Conservation (phyloP, 208 protist genomes). For the Wallacemonas sp. region DNA sequence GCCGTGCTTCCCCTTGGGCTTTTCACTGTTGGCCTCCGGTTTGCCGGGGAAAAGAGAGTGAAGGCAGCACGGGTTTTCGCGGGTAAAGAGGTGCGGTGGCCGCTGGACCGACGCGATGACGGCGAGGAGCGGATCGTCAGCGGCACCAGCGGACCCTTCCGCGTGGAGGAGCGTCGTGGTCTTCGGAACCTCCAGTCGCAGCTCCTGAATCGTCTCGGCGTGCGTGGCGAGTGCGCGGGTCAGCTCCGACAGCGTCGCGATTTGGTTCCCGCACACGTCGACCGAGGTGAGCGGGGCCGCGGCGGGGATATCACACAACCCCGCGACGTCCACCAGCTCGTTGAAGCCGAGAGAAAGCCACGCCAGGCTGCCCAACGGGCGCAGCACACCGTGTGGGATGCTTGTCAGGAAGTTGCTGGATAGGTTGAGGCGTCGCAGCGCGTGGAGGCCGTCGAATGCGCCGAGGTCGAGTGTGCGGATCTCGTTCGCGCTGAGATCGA, state of each 20-base stretch:
- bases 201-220: constrained; percentile 36
- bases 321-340: constrained; percentile 42
- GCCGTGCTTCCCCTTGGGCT: too few species aligned
- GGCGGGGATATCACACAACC: constrained; percentile 46
- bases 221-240: constrained; percentile 37
- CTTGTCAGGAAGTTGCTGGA: constrained; percentile 63
- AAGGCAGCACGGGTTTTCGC: constrained; percentile 11
- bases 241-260: constrained; percentile 38
- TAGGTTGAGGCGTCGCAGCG: constrained; percentile 67
- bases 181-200: constrained; percentile 52
- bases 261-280: constrained; percentile 73
- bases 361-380: constrained; percentile 44
- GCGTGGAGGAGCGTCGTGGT: not conserved
- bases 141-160: not conserved
- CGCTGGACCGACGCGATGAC: constrained; percentile 13
- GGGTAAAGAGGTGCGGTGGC: constrained; percentile 11
- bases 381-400: constrained; percentile 30
- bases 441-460: constrained; percentile 48
- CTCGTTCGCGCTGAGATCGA: constrained; percentile 85
- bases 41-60: constrained; percentile 1
- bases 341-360: constrained; percentile 84
- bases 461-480: constrained; percentile 29
- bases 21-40: too few species aligned
- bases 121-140: not conserved
- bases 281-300: constrained; percentile 46